These are phyloP conservation scores for Arthrobotrys pseudoclavata DNA, from an alignment of 2,329 filamentous ascomycete genomes.

Conservation along the genomic window DNA sequence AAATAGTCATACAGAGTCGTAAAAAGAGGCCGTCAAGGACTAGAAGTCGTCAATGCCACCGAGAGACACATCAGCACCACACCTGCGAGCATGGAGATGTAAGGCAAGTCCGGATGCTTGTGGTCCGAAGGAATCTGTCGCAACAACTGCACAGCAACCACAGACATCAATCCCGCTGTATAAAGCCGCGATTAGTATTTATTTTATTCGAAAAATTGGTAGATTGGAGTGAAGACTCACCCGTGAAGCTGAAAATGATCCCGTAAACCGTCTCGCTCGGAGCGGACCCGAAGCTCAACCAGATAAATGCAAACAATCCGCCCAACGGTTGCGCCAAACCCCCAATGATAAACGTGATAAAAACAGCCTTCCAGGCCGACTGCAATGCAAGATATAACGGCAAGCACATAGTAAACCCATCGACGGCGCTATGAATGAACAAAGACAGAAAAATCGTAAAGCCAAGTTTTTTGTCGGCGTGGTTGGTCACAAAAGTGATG, in stretches of 20 bases:
- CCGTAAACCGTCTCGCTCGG: constrained; percentile 77
- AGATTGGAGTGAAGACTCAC: constrained; percentile 56
- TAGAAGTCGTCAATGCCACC: constrained; percentile 50
- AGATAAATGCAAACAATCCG: constrained; percentile 84
- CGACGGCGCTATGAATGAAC: constrained; percentile 97
- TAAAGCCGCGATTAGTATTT: neutral
- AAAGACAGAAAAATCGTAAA: constrained; percentile 94
- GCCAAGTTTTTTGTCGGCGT: constrained; percentile 89
- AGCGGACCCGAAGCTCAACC: constrained; percentile 76
- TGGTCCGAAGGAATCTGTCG: constrained; percentile 78
- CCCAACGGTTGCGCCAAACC: constrained; percentile 89
- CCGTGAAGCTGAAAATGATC: constrained; percentile 85
- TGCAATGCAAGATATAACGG: constrained; percentile 91
- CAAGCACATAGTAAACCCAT: constrained; percentile 93
- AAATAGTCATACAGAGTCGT: constrained; percentile 19
- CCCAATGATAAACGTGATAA: constrained; percentile 85
- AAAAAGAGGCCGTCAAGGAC: constrained; percentile 16
- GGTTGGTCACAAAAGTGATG: constrained; percentile 96
- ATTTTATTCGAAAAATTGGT: neutral
- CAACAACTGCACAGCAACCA: constrained; percentile 89
- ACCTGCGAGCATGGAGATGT: constrained; percentile 54
- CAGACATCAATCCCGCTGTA: constrained; percentile 89
- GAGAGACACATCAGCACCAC: constrained; percentile 54
- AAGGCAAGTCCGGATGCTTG: constrained; percentile 54
- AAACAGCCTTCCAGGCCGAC: constrained; percentile 83